Percentiles rank a stretch among this genome's conserved stretches.
Conservation (phyloP, 1,284 basidiomycete species). For the Cutaneotrichosporon cyanovorans region DNA sequence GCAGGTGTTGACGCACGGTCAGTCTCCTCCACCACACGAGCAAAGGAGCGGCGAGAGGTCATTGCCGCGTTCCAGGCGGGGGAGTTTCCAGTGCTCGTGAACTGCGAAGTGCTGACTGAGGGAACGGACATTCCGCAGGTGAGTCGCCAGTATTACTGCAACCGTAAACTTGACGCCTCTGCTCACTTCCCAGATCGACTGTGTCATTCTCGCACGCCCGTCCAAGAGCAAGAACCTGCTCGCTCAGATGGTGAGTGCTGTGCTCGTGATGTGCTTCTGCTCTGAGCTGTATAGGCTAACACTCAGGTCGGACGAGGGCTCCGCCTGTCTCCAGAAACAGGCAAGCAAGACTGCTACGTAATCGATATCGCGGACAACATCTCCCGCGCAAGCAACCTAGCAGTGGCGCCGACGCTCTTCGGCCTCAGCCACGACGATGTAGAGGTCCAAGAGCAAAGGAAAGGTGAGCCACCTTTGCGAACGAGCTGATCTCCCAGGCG, state of each 20-base stretch:
- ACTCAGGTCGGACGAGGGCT: constrained; percentile 85
- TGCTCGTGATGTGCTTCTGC: too few relatives aligned
- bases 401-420: constrained; percentile 76
- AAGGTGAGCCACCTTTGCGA: background rate
- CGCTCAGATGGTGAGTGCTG: constrained; percentile 78
- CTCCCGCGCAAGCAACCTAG: constrained; percentile 60
- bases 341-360: constrained; percentile 77
- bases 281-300: too few relatives aligned
- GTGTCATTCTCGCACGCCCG: constrained; percentile 75
- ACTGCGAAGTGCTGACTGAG: constrained; percentile 89
- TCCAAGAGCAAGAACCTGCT: constrained; percentile 84
- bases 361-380: constrained; percentile 86
- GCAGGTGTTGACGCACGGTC: constrained; percentile 82
- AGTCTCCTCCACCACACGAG: constrained; percentile 65
- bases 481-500: background rate
- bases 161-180: background rate
- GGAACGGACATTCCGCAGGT: constrained; percentile 78
- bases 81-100: constrained; percentile 77
- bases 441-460: constrained; percentile 36
- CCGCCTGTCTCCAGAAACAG: constrained; percentile 70
- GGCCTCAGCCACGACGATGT: constrained; percentile 70
- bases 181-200: constrained; percentile 59
- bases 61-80: constrained; percentile 64
- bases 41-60: constrained; percentile 57
- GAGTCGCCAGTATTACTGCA: constrained; percentile 17